Percentiles rank a stretch among this genome's conserved stretches.
Evolutionary conservation across 73 alveolate genomes (phyloP).

Genomic region (Symbiodinium natans): DNA sequence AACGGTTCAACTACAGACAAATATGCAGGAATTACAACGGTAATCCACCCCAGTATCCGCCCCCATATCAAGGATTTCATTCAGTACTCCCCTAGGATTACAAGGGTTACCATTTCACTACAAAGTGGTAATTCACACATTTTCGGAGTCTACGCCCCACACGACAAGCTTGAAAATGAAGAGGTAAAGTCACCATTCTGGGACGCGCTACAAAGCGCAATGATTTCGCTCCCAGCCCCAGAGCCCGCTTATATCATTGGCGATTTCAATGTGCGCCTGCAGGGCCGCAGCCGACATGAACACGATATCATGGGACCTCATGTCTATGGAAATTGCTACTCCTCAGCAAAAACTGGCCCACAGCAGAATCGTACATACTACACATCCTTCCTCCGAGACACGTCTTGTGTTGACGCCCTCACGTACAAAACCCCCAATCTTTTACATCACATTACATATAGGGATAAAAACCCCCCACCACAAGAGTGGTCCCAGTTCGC

Average conservation of each 20-base stretch:
- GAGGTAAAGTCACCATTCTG: not conserved
- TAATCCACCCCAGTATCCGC: not conserved
- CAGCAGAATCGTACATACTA: not conserved
- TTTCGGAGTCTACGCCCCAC: not conserved
- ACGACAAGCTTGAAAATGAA: not conserved
- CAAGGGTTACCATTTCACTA: not conserved
- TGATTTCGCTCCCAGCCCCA: not conserved
- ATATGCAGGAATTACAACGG: not conserved
- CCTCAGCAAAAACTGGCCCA: not conserved
- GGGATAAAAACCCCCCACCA: not conserved
- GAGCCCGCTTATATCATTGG: slow-evolving; percentile 18
- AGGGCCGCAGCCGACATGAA: not conserved
- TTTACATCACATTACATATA: not conserved
- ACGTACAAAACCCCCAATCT: not conserved
- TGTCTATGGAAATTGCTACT: not conserved
- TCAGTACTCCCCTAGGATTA: not conserved
- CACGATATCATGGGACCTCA: not conserved
- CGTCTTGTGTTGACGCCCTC: not conserved
- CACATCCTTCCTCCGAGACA: not conserved
- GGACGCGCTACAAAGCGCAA: not conserved
- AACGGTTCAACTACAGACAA: not conserved
- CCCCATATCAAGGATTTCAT: not conserved
- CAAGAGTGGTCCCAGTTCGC: not conserved
- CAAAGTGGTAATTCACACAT: not conserved
- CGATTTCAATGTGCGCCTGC: slow-evolving; percentile 19